These are phyloP conservation scores for Colletotrichum sp. DNA, from an alignment of 2,329 filamentous ascomycete species.

Conservation along the genomic window DNA sequence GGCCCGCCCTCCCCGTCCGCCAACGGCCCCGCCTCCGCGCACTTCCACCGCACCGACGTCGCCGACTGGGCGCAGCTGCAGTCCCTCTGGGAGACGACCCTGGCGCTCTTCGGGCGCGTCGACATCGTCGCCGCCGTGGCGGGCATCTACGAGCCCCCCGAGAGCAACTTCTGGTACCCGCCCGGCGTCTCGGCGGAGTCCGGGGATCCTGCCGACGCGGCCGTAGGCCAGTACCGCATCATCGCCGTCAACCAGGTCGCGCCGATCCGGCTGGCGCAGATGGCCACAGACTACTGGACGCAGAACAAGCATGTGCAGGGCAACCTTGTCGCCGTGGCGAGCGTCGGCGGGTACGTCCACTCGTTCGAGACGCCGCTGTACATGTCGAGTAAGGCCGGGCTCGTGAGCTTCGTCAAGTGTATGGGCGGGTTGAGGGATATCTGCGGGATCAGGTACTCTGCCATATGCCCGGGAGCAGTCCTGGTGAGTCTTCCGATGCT, in stretches of 20 bases:
- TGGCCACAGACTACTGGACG: constrained; percentile 33
- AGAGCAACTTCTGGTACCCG: constrained; percentile 29
- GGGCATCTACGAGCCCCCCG: constrained; percentile 30
- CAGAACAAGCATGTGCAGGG: constrained; percentile 38
- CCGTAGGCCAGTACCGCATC: constrained; percentile 26
- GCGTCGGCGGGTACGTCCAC: constrained; percentile 31
- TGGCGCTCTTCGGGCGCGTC: constrained; percentile 16
- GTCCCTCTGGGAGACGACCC: constrained; percentile 22
- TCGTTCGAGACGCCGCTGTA: constrained; percentile 33
- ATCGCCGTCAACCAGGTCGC: constrained; percentile 29
- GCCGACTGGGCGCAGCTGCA: constrained; percentile 29
- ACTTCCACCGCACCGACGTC: constrained; percentile 31
- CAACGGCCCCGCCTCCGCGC: constrained; percentile 29
- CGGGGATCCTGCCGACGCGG: constrained; percentile 23
- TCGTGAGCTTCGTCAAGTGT: constrained; percentile 4
- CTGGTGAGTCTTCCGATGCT: not conserved
- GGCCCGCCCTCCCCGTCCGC: not conserved
- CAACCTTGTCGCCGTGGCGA: constrained; percentile 30
- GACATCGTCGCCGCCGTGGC: constrained; percentile 24
- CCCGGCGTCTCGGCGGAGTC: constrained; percentile 26
- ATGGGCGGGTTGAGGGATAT: not conserved
- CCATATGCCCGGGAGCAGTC: not conserved
- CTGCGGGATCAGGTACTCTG: not conserved
- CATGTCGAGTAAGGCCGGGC: constrained; percentile 30
- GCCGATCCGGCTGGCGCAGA: constrained; percentile 30